These are phyloP conservation scores for Cercophora sp. DNA, from an alignment of 495 filamentous ascomycete genomes.

Conservation along the genomic window DNA sequence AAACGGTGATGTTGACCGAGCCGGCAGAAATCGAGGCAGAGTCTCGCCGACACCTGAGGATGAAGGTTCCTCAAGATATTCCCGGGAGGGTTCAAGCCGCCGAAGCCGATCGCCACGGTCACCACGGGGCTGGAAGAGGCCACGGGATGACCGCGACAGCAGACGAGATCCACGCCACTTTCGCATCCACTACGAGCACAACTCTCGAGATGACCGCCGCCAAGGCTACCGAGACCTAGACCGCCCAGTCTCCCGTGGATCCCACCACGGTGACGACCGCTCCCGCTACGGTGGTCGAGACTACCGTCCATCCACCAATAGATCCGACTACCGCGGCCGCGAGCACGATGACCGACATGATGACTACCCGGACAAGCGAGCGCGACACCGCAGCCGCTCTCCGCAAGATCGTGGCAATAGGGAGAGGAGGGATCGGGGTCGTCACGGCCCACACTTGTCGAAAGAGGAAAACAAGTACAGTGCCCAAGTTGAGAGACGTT, in stretches of 20 bases:
- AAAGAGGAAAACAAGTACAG: conserved; percentile 30
- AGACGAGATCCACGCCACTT: conserved; percentile 45
- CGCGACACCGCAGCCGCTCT: conserved; percentile 65
- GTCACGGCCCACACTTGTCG: conserved; percentile 10
- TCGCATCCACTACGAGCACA: conserved; percentile 58
- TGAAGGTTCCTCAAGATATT: conserved; percentile 70
- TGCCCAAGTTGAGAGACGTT: conserved; percentile 43
- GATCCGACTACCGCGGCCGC: conserved; percentile 17
- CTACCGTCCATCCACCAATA: conserved; percentile 9
- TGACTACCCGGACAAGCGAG: conserved; percentile 54
- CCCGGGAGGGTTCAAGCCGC: conserved; percentile 51
- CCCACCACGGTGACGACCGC: conserved; percentile 44
- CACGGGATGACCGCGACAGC: conserved; percentile 55
- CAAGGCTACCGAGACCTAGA: conserved; percentile 62
- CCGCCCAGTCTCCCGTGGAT: conserved; percentile 50
- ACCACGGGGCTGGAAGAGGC: conserved; percentile 62
- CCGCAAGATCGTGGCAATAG: conserved; percentile 46
- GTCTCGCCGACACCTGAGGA: conserved; percentile 69
- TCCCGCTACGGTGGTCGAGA: conserved; percentile 48
- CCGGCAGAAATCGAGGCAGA: conserved; percentile 66
- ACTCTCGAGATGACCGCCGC: conserved; percentile 40
- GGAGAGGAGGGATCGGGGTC: conserved; percentile 35
- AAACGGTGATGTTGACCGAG: conserved; percentile 60
- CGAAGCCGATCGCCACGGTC: conserved; percentile 38
- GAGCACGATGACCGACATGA: conserved; percentile 31